Base-by-base conservation (phyloP, 768 basidiomycete genomes). In the Pholiota conissans region DNA sequence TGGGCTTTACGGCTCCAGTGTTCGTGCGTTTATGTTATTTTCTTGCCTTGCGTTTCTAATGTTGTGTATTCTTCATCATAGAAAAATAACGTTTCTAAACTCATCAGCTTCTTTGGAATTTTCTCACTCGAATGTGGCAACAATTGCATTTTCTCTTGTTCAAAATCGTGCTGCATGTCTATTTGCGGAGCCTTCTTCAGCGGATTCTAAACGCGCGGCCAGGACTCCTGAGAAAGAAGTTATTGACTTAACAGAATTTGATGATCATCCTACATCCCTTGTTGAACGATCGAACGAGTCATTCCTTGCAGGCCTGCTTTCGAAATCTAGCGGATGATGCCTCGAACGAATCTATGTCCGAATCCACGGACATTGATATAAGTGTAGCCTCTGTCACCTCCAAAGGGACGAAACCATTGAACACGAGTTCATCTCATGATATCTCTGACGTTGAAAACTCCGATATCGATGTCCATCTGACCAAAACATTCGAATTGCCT, bases 121-220 rank as follows among this genome's bases (percentile, higher is more conserved):
- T 20, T 56, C 51, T 42, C 58, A 59, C 28, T 55, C 57, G 9
- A 56, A 59, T 29, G 40, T 62, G 34, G 61, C 61, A 18, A 52
- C 47, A 5, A 58, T 51, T 29, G 61, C 61, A n/a, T 62, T 54
- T 51, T 56, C 61, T 13, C 55, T 62, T 26, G 27, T 62, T 37
- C 46, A 49, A 40, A 46, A 53, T 18, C 49, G 56, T 49, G 52
- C 37, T 14, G 11, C 37, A 6, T 27, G 8, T 22, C 35, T 61
- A 37, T 60, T 54, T 37, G 32, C 42, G 24, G 37, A 35, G 32
- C 13, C 53, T 29, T 54, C 20, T 20, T 20, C 32, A n/a, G 11
- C 16, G 14, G 16, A 22, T 48, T 16, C 54, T 10, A 29, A 50
- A 30, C 49, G 34, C 49, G 9, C 27, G 35, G 22, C 4, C 24